These are phyloP conservation scores for Citrus sp. DNA, from an alignment of 345 rosid species.

Conservation along the genomic window DNA sequence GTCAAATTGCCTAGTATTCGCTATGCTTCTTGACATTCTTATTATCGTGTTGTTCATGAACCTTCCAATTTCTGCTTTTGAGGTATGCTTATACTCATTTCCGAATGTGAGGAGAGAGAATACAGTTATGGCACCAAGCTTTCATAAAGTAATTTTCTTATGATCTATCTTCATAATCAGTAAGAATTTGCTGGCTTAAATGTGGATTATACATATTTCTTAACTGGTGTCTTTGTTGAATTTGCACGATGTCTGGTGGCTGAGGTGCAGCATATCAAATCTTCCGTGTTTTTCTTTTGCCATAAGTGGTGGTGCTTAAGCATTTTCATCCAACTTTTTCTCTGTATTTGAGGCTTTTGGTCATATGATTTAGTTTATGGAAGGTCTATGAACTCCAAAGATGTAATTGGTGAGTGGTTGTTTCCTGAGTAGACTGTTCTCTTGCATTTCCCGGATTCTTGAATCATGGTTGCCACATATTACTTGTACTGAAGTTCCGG, in stretches of 20 bases:
- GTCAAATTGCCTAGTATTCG: slow-evolving; percentile 9
- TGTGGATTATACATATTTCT: background rate
- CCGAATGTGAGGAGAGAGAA: background rate
- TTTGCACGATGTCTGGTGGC: background rate
- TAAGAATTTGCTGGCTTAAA: slow-evolving; percentile 6
- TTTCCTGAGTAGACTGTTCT: background rate
- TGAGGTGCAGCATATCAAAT: background rate
- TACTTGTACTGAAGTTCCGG: background rate
- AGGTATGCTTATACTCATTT: slow-evolving; percentile 8
- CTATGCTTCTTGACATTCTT: slow-evolving; percentile 8
- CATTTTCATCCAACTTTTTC: background rate
- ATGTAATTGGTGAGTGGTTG: background rate
- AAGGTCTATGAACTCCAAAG: slow-evolving; percentile 3
- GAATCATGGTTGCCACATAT: background rate
- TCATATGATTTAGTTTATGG: background rate
- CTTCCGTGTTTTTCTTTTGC: background rate
- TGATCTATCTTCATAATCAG: background rate
- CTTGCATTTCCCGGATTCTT: background rate
- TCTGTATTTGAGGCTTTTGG: slow-evolving; percentile 6
- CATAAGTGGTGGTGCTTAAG: slow-evolving; percentile 10
- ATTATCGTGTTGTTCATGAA: slow-evolving; percentile 1
- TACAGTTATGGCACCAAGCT: slow-evolving; percentile 5
- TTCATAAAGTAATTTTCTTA: slow-evolving; percentile 1
- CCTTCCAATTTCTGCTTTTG: background rate
- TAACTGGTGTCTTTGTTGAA: slow-evolving; percentile 4